A percentile compares a stretch with the other conserved stretches of the same genome.
phyloP scores from a whole-genome alignment of 257 asterid species.

The Orobanche coerulescens region DNA sequence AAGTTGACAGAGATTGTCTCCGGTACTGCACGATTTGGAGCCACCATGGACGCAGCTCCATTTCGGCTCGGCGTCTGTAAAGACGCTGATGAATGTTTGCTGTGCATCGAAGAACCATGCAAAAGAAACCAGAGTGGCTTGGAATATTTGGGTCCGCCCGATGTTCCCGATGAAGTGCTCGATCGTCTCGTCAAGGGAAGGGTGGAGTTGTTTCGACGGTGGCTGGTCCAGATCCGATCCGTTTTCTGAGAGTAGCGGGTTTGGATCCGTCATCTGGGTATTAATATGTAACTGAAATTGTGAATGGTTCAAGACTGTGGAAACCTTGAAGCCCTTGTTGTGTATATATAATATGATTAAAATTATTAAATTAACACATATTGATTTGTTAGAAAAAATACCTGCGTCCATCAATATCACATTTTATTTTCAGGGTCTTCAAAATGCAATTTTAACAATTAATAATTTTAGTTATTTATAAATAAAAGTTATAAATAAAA shows the following conservation, averaged over 20 bases:
- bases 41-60: constrained; percentile 30
- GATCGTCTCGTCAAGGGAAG: constrained; percentile 48
- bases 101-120: constrained; percentile 76
- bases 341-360: not conserved
- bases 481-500: no score
- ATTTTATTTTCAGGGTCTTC: no score
- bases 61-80: constrained; percentile 51
- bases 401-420: no score
- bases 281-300: no score
- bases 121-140: constrained; percentile 40
- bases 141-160: constrained; percentile 49
- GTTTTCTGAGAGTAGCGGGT: constrained; percentile 17
- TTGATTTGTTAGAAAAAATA: no score
- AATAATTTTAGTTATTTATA: no score
- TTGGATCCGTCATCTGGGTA: constrained; percentile 21
- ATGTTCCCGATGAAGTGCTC: constrained; percentile 63
- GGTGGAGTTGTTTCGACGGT: not conserved
- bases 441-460: no score
- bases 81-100: constrained; percentile 50
- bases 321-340: not conserved
- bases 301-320: not conserved
- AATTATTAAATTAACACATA: no score
- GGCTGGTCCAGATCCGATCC: not conserved
- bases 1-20: constrained; percentile 24
- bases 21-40: constrained; percentile 4